Base-by-base conservation (phyloP, 75 land plant genomes). In the Pinus taeda region DNA sequence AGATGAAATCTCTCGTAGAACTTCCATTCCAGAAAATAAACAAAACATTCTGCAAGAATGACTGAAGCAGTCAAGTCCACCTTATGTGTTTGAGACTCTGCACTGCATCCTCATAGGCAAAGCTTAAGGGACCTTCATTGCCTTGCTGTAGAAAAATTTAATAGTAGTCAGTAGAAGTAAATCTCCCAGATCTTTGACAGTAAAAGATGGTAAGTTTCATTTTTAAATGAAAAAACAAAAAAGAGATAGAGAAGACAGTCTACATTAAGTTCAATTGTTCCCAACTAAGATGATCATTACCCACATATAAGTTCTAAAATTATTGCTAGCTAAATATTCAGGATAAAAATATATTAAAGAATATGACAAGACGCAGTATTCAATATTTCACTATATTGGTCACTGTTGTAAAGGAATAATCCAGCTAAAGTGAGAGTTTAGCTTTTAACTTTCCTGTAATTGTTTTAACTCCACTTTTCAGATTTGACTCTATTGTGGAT, bases 81-180 rank as follows among this genome's bases (percentile, higher is more conserved):
- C 92, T 93, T 57, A 91, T 77, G 75, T 86, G 73, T 70, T 87
- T 81, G 62, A 97, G 82, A 37, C 87, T 90, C 82, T 97, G 85
- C 93, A 93, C 88, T 39, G 92, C 93, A 77, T 85, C 79, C 57
- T 91, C 92, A 83, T 62, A 97, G 70, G 90, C 90, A 9, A 56
- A 58, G 78, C 92, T 94, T 55, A 97, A 74, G 58, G 85, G 81
- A 60, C 95, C 99, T 86, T 97, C 99, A 87, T 90, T 90, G 45
- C 99, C 99, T 78, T 95, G 84, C 99, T 97, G 74, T 80, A 87
- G 69, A 42, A 42, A 64, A 56, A 55, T 4, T 29, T 24, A 73
- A 73, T 20, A 56, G 12, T 7, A 20, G 22, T 69, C 42, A 39
- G n/a, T 69, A 42, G 39, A 37, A 67, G 71, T 67, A 39, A 39